Evolutionary conservation across 257 asterid species (phyloP).

Genomic region (Primulina huaijiensis): DNA sequence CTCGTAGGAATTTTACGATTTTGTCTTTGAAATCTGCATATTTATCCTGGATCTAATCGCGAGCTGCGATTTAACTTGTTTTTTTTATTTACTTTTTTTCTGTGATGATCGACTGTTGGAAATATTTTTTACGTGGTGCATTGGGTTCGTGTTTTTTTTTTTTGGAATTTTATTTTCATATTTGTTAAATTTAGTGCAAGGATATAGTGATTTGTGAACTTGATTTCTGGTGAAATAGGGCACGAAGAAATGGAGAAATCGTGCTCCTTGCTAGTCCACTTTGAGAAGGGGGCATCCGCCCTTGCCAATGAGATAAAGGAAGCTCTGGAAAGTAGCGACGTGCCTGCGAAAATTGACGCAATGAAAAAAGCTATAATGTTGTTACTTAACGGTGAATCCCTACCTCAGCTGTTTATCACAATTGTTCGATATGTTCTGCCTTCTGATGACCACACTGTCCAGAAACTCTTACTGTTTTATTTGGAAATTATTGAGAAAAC

Average conservation of each 20-base stretch:
- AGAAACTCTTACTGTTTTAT: conserved; percentile 67
- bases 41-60: not conserved
- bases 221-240: no score
- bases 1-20: not conserved
- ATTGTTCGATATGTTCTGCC: conserved; percentile 85
- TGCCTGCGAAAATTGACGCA: conserved; percentile 50
- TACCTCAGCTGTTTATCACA: conserved; percentile 78
- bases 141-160: no score
- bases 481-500: conserved; percentile 88
- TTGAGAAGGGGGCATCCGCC: conserved; percentile 88
- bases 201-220: no score
- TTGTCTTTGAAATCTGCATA: no score
- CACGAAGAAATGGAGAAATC: conserved; percentile 70
- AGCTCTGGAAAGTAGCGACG: conserved; percentile 84
- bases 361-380: not conserved
- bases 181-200: no score
- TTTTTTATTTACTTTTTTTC: not conserved
- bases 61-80: not conserved
- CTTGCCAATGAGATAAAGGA: conserved; percentile 92
- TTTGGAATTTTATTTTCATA: no score
- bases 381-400: not conserved
- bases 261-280: conserved; percentile 75
- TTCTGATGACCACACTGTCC: conserved; percentile 85
- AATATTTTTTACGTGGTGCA: not conserved
- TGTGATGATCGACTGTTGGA: not conserved